Base-by-base conservation (phyloP, 176 grass and related monocot species). In the Thinopyrum elongatum region DNA sequence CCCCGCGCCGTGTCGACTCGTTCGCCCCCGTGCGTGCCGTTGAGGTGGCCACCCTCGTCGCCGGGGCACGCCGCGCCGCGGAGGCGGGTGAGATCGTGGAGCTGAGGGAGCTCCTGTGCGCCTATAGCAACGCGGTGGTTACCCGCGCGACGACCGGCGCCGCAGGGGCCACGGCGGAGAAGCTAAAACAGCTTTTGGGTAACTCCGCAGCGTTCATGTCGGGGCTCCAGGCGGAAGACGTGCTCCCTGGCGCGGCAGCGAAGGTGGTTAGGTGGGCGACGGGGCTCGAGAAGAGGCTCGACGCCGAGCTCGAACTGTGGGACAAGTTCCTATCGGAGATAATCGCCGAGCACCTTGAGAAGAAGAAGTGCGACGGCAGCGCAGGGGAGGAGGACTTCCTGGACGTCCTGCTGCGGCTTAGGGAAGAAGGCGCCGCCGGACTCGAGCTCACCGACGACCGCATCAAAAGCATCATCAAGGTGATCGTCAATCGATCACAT, bases 41-140 rank as follows among this genome's bases (percentile, higher is more conserved):
- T 12, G 94, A 89, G 85, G 83, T 65, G 8, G 83, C 73, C 0
- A 23, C 61, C 6, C 88, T 88, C 42, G 73, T 86, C 34, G 41
- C 68, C 0, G 35, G 38, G 25, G 3, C 10, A 14, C 30, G 39
- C 75, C 60, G 28, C 47, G 74, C 64, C 53, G 83, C 78, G 3
- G 73, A 14, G 4, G 27, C 62, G 0, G 66, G 51, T 33, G 77
- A 62, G 1, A 80, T 81, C 60, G 83, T 95, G 33, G 64, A 86
- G 33, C 58, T 95, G 65, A 89, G 89, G 82, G 81, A 77, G 49
- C 51, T 86, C 26, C 76, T 95, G 8, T 78, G 72, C 79, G 87
- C 57, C 10, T 95, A 95, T 85, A 38, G 86, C 39, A 95, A 93
- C 36, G 83, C 80, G 10, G 91, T 91, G 59, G 87, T 93, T 22